Base-by-base conservation (phyloP, 106 monocot species). In the Cymbidium sinense region DNA sequence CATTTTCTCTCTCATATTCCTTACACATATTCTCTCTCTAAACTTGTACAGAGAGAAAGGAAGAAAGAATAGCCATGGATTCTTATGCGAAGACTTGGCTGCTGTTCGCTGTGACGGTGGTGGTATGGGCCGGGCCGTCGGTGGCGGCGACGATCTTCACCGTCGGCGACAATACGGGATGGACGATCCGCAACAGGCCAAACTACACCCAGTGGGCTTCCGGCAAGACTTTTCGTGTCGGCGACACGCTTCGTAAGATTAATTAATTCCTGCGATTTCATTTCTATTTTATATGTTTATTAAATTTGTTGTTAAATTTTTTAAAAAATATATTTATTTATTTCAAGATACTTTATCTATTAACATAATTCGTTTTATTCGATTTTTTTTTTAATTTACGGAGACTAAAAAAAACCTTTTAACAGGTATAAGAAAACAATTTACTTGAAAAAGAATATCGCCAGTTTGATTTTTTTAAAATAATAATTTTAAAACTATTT, bases 201-300 rank as follows among this genome's bases (percentile, higher is more conserved):
- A 67, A 83, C 21, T 88, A 88, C 72, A 52, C 76, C 9, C 41
- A 23, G 3, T 88, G 88, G 88, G 44, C 85, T 6, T 9, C 72
- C 19, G 28, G 61, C 58, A 81, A 80, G 74, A 83, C 61, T 30
- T 85, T 88, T 71, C 35, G 11, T 17, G 75, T 81, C 39, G 88
- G 88, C 77, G 88, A 88, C 79, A 85, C 75, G 47, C 80, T 88
- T 34, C 31, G 88, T 88, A 44, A 71, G 80, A 52, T 70, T 39
- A 2, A 34, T 5, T 77, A 9, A 30, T 41, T 18, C 17, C 2
- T 52, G 30, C 29, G 3, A 36, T 27, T 35, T 77, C 72, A 8
- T 44, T 78, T 64, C 4, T 47, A 33, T 43, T 76, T 36, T 39
- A 39, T 39, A 39, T 4, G 37, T 27, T 70, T n/a, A 23, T 70